Conservation (phyloP, 225 moss, liverwort and hornwort genomes). For the Neckera pumila region DNA sequence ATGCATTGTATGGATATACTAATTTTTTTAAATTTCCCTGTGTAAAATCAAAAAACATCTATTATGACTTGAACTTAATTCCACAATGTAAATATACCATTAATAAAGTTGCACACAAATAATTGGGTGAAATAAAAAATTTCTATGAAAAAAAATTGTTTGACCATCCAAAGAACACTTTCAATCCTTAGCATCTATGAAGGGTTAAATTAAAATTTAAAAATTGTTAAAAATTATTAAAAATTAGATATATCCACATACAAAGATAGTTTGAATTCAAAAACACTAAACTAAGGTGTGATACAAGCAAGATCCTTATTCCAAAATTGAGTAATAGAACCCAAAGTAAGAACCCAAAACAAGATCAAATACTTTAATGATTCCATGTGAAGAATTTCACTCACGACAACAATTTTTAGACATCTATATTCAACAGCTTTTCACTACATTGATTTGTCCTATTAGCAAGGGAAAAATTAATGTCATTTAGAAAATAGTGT, state of each 20-base stretch:
- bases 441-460: not conserved
- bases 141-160: not conserved
- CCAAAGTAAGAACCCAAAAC: not conserved
- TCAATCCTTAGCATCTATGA: not conserved
- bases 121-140: not conserved
- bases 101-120: not conserved
- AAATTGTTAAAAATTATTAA: too few relatives aligned
- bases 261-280: not conserved
- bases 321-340: not conserved
- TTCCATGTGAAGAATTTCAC: not conserved
- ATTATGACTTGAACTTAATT: not conserved
- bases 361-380: not conserved
- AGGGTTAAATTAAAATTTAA: too few relatives aligned
- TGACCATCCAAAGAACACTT: not conserved
- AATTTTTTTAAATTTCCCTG: too few relatives aligned
- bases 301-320: not conserved
- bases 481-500: not conserved
- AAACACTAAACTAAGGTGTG: not conserved
- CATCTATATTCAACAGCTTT: not conserved
- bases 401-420: not conserved
- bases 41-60: not conserved
- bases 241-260: too few relatives aligned
- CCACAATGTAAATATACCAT: not conserved
- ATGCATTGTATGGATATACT: fast-evolving
- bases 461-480: not conserved